Percentiles rank a stretch among this genome's conserved stretches.
phyloP scores from a whole-genome alignment of 768 basidiomycete genomes.

The Clathrus columnatus region DNA sequence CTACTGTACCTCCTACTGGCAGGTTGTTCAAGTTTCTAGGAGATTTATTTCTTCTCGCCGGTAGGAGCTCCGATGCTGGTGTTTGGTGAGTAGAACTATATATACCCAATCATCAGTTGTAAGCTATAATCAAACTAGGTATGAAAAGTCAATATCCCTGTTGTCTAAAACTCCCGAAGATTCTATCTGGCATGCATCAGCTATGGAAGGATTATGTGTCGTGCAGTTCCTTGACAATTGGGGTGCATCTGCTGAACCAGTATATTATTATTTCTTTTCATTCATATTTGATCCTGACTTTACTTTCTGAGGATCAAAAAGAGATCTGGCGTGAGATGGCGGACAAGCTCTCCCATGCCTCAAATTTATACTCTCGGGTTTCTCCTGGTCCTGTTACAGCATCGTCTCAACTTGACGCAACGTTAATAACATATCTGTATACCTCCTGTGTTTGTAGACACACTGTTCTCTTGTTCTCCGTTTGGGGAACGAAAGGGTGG shows the following conservation, averaged over 20 bases:
- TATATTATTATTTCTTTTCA: conserved; percentile 7
- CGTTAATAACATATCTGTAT: conserved; percentile 62
- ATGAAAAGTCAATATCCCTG: conserved; percentile 73
- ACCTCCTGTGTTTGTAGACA: conserved; percentile 61
- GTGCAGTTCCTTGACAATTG: conserved; percentile 77
- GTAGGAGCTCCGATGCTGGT: conserved; percentile 73
- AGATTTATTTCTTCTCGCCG: conserved; percentile 81
- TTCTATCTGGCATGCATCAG: conserved; percentile 81
- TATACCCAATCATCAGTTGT: conserved; percentile 1
- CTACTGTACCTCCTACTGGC: conserved; percentile 68
- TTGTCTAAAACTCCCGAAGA: conserved; percentile 64
- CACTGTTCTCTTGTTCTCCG: conserved; percentile 60
- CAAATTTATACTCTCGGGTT: conserved; percentile 50
- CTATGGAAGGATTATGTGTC: conserved; percentile 78
- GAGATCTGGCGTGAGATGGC: conserved; percentile 72
- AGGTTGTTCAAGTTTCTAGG: conserved; percentile 82
- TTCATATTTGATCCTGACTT: conserved; percentile 40
- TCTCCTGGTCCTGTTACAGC: conserved; percentile 32
- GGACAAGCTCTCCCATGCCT: conserved; percentile 64
- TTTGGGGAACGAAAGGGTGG: conserved; percentile 87
- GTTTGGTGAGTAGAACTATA: conserved; percentile 49
- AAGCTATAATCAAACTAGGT: conserved; percentile 39
- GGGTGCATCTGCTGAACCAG: conserved; percentile 36
- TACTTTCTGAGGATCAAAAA: conserved; percentile 34
- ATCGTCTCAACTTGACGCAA: conserved; percentile 40